These are phyloP conservation scores for Boletus vinaceobasis DNA, from an alignment of 768 basidiomycete species.

Conservation along the genomic window DNA sequence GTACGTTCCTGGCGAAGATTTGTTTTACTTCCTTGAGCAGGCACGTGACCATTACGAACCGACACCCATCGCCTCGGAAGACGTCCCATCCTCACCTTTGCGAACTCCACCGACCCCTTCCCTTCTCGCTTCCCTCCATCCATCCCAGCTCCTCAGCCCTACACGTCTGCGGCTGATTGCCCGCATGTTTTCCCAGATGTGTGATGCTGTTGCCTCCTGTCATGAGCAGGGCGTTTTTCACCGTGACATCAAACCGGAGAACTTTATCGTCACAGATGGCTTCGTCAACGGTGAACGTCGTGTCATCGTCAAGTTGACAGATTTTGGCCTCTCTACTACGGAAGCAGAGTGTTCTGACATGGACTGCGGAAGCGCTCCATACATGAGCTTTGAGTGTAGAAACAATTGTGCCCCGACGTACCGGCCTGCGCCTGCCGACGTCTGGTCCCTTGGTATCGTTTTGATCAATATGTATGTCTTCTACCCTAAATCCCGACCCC, in stretches of 20 bases:
- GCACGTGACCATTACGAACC: slow-evolving; percentile 81
- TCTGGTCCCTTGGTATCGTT: slow-evolving; percentile 98
- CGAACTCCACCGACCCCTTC: slow-evolving; percentile 92
- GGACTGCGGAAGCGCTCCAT: slow-evolving; percentile 97
- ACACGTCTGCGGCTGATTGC: slow-evolving; percentile 90
- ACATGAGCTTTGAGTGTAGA: slow-evolving; percentile 99
- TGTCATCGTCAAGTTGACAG: slow-evolving; percentile 93
- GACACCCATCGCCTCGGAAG: slow-evolving; percentile 30
- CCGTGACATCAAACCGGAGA: slow-evolving; percentile 99
- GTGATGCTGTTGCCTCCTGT: slow-evolving; percentile 92
- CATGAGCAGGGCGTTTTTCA: slow-evolving; percentile 90
- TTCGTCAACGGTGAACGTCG: slow-evolving; percentile 69
- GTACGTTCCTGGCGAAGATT: slow-evolving; percentile 93
- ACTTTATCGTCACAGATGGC: slow-evolving; percentile 92
- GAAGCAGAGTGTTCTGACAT: slow-evolving; percentile 90
- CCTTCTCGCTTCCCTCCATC: slow-evolving; percentile 79
- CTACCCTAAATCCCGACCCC: neutral
- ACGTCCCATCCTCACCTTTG: slow-evolving; percentile 31
- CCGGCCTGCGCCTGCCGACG: slow-evolving; percentile 91
- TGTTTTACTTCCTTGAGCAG: slow-evolving; percentile 98
- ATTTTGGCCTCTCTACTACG: slow-evolving; percentile 93
- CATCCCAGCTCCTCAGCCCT: slow-evolving; percentile 76
- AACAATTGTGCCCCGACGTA: slow-evolving; percentile 97
- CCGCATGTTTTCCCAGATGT: slow-evolving; percentile 99
- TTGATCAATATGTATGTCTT: slow-evolving; percentile 89